phyloP scores from a whole-genome alignment of 1,139 yeast genomes.

The Candida smagusa region DNA sequence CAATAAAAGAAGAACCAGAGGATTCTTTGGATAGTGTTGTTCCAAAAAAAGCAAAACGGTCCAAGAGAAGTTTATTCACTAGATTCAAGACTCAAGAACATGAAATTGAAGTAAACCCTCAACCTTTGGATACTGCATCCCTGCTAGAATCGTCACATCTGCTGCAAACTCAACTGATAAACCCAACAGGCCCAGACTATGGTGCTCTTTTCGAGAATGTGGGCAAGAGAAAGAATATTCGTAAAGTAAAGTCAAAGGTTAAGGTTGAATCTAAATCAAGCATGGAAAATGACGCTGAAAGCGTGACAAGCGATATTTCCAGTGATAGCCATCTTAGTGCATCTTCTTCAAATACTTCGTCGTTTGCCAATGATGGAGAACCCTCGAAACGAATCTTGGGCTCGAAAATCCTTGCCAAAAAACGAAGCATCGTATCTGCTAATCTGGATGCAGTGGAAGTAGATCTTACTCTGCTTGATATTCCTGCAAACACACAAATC shows the following conservation, averaged over 20 bases:
- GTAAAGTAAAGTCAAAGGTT: conserved; percentile 18
- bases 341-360: conserved; percentile 6
- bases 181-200: conserved; percentile 30
- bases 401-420: conserved; percentile 31
- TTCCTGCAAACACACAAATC: conserved; percentile 41
- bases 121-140: conserved; percentile 2
- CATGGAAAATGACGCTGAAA: conserved; percentile 2
- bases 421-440: conserved; percentile 7
- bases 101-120: conserved; percentile 4
- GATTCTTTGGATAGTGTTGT: conserved; percentile 13
- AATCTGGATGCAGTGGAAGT: conserved; percentile 32
- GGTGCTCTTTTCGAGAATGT: conserved; percentile 46
- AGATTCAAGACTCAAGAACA: conserved; percentile 37
- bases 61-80: conserved; percentile 39
- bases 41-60: conserved; percentile 27
- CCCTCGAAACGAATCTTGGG: conserved; percentile 43
- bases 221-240: conserved; percentile 36
- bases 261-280: conserved; percentile 5
- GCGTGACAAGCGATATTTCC: conserved; percentile 2
- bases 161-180: not conserved
- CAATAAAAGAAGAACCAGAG: conserved; percentile 1
- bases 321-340: conserved; percentile 7
- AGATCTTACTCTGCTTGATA: conserved; percentile 38
- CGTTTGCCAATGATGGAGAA: conserved; percentile 20
- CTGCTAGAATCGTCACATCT: not conserved